Evolutionary conservation across 202 grass and related monocot genomes (phyloP).

Genomic region (Panicum hallii): DNA sequence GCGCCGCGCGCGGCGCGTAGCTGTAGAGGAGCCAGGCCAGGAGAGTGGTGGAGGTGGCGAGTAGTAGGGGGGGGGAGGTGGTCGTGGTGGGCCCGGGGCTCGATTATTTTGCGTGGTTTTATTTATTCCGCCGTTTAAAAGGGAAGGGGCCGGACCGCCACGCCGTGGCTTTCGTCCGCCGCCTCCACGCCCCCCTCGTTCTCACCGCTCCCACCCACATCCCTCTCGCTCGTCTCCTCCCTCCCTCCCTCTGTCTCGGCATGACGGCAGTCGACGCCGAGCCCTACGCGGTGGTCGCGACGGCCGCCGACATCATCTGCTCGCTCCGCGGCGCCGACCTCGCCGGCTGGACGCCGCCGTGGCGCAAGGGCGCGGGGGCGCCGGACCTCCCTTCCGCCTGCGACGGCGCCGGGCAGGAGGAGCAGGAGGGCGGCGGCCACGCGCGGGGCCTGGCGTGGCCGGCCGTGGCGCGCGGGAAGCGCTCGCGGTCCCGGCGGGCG

Average conservation of each 20-base stretch:
- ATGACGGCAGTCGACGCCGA: slow-evolving; percentile 35
- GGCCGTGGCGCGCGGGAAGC: slow-evolving; percentile 55
- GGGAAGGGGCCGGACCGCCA: slow-evolving; percentile 39
- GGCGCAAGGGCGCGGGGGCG: slow-evolving; percentile 1
- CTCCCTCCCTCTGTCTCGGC: background rate
- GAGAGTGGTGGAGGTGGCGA: background rate
- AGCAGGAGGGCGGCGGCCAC: background rate
- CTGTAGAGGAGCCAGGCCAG: background rate
- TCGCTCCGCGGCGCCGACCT: slow-evolving; percentile 59
- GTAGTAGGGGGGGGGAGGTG: background rate
- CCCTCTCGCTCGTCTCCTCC: background rate
- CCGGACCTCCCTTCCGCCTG: background rate
- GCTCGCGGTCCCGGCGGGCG: slow-evolving; percentile 43
- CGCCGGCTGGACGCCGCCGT: slow-evolving; percentile 61
- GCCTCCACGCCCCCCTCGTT: slow-evolving; percentile 41
- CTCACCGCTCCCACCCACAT: slow-evolving; percentile 37
- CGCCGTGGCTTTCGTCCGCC: slow-evolving; percentile 47
- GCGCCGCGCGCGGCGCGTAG: slow-evolving; percentile 36
- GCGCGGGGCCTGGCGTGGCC: slow-evolving; percentile 44
- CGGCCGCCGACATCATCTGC: slow-evolving; percentile 68
- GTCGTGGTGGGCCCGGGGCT: slow-evolving; percentile 2
- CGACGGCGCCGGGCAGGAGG: background rate
- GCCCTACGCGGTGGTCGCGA: slow-evolving; percentile 9
- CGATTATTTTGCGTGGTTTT: slow-evolving; percentile 45
- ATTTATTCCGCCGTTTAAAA: slow-evolving; percentile 52